Conservation (phyloP, 2,329 filamentous ascomycete genomes). For the Venturiaceae sp. region DNA sequence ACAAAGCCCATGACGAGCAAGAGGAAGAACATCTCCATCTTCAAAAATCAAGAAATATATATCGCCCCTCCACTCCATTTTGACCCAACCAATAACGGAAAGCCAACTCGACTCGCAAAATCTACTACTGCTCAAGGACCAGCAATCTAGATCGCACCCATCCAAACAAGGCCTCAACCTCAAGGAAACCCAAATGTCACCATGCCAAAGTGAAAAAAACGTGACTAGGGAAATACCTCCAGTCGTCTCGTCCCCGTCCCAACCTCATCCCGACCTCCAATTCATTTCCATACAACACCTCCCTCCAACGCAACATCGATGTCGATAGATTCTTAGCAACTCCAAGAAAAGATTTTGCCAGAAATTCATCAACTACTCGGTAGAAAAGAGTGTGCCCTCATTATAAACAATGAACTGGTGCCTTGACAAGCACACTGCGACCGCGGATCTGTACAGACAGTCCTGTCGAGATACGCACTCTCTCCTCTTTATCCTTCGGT, state of each 20-base stretch:
- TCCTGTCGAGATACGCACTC: constrained; percentile 38
- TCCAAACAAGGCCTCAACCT: too few species aligned
- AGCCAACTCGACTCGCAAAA: background rate
- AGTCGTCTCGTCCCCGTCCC: background rate
- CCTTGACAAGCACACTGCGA: constrained; percentile 39
- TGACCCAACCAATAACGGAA: background rate
- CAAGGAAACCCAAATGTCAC: background rate
- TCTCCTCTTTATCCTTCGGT: constrained; percentile 28
- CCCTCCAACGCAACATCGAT: too few species aligned
- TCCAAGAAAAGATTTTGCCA: too few species aligned
- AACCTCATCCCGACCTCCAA: background rate
- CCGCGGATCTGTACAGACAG: constrained; percentile 38
- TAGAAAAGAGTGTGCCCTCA: too few species aligned
- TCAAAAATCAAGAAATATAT: too few species aligned
- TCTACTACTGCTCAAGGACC: background rate
- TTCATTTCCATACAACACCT: background rate
- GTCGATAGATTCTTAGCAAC: too few species aligned
- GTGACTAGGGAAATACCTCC: background rate
- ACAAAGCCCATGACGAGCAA: background rate
- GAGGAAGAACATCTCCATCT: background rate
- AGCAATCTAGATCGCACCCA: background rate
- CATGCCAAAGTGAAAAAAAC: background rate
- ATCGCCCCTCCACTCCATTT: too few species aligned
- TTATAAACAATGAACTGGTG: constrained; percentile 28
- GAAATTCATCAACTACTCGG: too few species aligned